phyloP scores from a whole-genome alignment of 768 basidiomycete species.

The Agrocybe praecox region DNA sequence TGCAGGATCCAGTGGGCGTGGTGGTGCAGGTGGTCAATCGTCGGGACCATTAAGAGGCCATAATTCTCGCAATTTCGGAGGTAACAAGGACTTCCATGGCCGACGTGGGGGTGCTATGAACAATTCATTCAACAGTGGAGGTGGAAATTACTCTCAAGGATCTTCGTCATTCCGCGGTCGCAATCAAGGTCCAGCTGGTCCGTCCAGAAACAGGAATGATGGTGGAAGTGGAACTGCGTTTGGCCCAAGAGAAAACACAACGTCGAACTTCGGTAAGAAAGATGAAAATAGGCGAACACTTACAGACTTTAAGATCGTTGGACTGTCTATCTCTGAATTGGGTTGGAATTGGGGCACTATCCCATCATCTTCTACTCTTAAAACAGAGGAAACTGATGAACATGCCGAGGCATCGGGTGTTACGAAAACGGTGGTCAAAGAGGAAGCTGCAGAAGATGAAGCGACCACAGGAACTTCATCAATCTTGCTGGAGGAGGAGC shows the following conservation, averaged over 20 bases:
- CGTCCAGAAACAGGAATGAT: slow-evolving; percentile 43
- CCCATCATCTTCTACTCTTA: slow-evolving; percentile 39
- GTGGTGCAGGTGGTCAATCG: slow-evolving; percentile 46
- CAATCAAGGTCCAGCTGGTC: slow-evolving; percentile 55
- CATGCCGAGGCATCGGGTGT: slow-evolving; percentile 28
- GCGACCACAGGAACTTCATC: slow-evolving; percentile 14
- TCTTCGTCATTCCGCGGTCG: slow-evolving; percentile 62
- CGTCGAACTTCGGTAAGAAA: slow-evolving; percentile 66
- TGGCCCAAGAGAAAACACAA: slow-evolving; percentile 52
- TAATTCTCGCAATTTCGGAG: slow-evolving; percentile 63
- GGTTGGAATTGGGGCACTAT: slow-evolving; percentile 86
- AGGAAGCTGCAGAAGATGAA: slow-evolving; percentile 34
- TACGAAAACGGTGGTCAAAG: slow-evolving; percentile 32
- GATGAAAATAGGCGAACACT: slow-evolving; percentile 90
- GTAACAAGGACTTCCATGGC: slow-evolving; percentile 62
- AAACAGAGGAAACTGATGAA: slow-evolving; percentile 31
- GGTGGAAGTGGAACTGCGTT: slow-evolving; percentile 40
- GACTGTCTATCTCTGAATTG: slow-evolving; percentile 80
- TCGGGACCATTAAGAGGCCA: slow-evolving; percentile 61
- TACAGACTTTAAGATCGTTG: slow-evolving; percentile 97
- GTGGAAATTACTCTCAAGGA: slow-evolving; percentile 39
- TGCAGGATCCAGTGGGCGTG: slow-evolving; percentile 37
- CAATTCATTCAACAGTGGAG: slow-evolving; percentile 59
- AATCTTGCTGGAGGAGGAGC: slow-evolving; percentile 21
- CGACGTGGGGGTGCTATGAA: slow-evolving; percentile 67